phyloP scores from a whole-genome alignment of 1,284 basidiomycete species.

The Pascua sp. region DNA sequence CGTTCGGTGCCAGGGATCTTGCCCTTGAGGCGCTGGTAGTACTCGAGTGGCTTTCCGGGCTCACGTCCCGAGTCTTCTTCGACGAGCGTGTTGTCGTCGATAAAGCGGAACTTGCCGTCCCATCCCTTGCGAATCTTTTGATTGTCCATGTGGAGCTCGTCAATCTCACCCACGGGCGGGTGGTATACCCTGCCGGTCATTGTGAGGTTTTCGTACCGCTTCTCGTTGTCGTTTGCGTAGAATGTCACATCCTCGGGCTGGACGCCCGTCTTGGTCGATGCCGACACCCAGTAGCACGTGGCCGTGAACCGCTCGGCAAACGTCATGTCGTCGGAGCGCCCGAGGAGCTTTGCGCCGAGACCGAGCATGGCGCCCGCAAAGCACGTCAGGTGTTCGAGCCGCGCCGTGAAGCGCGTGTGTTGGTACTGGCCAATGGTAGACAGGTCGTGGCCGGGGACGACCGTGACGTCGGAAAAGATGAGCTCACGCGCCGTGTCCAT shows the following conservation, averaged over 20 bases:
- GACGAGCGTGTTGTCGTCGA: conserved; percentile 25
- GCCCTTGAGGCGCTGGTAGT: conserved; percentile 39
- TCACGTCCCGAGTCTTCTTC: conserved; percentile 16
- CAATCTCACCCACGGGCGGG: conserved; percentile 14
- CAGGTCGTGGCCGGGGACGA: conserved; percentile 48
- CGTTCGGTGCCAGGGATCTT: conserved; percentile 36
- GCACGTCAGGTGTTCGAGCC: conserved; percentile 50
- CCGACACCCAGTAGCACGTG: conserved; percentile 55
- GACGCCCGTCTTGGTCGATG: conserved; percentile 46
- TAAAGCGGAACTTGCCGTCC: conserved; percentile 27
- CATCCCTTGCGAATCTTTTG: conserved; percentile 23
- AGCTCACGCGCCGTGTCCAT: conserved; percentile 51
- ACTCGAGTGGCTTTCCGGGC: conserved; percentile 31
- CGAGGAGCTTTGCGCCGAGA: conserved; percentile 53
- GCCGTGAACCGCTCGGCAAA: conserved; percentile 51
- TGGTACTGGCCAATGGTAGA: conserved; percentile 47
- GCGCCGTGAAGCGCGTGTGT: conserved; percentile 24
- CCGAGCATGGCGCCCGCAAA: conserved; percentile 58
- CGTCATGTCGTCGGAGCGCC: conserved; percentile 49
- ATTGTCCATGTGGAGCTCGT: conserved; percentile 14
- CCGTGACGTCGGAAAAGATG: conserved; percentile 47
- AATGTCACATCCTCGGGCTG: conserved; percentile 50
- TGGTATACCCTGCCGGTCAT: conserved; percentile 17
- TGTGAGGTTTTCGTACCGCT: conserved; percentile 35
- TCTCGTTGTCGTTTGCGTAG: conserved; percentile 28